Evolutionary conservation across 2,329 filamentous ascomycete species (phyloP).

Genomic region (Fusarium miscanthi): DNA sequence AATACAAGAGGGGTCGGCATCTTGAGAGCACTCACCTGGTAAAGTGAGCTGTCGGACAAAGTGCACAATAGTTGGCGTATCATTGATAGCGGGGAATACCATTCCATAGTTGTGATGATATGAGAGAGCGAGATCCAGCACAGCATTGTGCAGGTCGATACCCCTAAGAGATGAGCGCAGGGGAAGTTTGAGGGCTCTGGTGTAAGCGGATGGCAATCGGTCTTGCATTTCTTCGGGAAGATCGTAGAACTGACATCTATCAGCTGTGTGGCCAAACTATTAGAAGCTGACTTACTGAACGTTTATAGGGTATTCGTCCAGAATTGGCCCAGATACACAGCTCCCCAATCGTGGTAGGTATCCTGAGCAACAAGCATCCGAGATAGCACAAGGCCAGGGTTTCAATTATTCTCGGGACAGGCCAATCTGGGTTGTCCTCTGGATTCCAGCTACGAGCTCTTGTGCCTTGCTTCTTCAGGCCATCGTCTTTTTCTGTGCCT

Average conservation of each 20-base stretch:
- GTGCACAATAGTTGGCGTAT: constrained; percentile 73
- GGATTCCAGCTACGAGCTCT: constrained; percentile 58
- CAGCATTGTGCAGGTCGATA: constrained; percentile 71
- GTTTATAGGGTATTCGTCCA: constrained; percentile 77
- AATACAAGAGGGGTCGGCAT: constrained; percentile 28
- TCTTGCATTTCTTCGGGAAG: constrained; percentile 74
- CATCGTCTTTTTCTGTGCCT: constrained; percentile 24
- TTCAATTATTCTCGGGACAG: constrained; percentile 76
- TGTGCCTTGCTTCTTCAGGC: constrained; percentile 37
- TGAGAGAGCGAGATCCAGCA: constrained; percentile 70
- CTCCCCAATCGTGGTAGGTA: constrained; percentile 81
- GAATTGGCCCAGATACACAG: constrained; percentile 74
- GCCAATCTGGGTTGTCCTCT: constrained; percentile 60
- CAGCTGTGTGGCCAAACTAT: not conserved
- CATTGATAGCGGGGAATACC: constrained; percentile 77
- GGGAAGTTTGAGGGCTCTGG: constrained; percentile 66
- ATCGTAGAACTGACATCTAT: constrained; percentile 58
- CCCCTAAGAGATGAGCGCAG: constrained; percentile 55
- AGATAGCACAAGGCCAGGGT: constrained; percentile 84
- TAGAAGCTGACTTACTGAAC: constrained; percentile 63
- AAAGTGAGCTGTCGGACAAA: constrained; percentile 78
- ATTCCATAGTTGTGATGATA: constrained; percentile 77
- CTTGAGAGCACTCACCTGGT: constrained; percentile 66
- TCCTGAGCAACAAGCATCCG: constrained; percentile 76
- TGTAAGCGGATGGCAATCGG: constrained; percentile 71